A percentile compares a stretch with the other conserved stretches of the same genome.
phyloP scores from a whole-genome alignment of 2,329 filamentous ascomycete genomes.

The Zymoseptoria brevis region DNA sequence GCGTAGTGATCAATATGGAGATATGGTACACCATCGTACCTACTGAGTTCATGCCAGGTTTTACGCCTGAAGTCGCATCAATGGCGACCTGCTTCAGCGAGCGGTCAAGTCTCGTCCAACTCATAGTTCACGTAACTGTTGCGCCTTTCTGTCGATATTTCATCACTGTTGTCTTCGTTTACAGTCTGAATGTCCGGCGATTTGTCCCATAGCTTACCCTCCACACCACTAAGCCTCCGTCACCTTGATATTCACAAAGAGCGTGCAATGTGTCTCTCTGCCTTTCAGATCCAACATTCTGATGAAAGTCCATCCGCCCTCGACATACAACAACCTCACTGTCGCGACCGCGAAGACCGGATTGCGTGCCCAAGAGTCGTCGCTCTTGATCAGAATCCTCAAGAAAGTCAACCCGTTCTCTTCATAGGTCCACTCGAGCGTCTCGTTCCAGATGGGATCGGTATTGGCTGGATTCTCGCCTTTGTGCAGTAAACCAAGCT shows the following conservation, averaged over 20 bases:
- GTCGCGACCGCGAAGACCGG: conserved; percentile 55
- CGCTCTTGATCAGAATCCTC: conserved; percentile 58
- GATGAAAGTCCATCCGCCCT: conserved; percentile 55
- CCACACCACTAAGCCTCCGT: conserved; percentile 29
- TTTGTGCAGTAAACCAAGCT: conserved; percentile 48
- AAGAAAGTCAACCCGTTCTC: conserved; percentile 60
- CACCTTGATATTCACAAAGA: conserved; percentile 56
- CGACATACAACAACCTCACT: conserved; percentile 51
- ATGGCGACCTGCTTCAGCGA: neutral
- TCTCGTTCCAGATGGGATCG: conserved; percentile 60
- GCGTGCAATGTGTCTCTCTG: conserved; percentile 53
- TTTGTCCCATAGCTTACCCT: neutral
- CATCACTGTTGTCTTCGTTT: neutral
- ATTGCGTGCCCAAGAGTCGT: conserved; percentile 55
- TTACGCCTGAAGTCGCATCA: neutral
- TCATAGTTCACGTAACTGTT: neutral
- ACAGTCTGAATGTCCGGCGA: neutral
- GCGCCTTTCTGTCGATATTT: neutral
- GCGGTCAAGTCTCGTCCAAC: neutral
- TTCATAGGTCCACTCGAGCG: conserved; percentile 59
- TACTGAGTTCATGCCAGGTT: neutral
- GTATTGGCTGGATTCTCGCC: conserved; percentile 52
- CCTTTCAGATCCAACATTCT: conserved; percentile 59
- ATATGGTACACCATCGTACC: no score
- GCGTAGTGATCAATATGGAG: no score